Conservation (phyloP, 768 basidiomycete genomes). For the Clavaria fumosa region DNA sequence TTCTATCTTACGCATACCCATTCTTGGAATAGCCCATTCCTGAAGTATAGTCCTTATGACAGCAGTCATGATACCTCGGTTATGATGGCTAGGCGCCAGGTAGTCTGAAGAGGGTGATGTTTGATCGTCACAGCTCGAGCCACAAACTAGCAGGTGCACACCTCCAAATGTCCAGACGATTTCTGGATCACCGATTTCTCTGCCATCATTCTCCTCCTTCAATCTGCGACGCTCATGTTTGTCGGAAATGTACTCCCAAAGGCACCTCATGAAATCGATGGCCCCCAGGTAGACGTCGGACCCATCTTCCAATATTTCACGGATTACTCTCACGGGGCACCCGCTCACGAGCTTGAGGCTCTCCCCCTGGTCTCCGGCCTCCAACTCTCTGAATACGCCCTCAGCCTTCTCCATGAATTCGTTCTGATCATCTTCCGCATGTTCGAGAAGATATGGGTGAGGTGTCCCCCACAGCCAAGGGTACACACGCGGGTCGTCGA, state of each 20-base stretch:
- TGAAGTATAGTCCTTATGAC: slow-evolving; percentile 37
- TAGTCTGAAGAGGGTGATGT: slow-evolving; percentile 29
- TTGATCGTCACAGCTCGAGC: neutral
- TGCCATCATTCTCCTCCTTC: slow-evolving; percentile 23
- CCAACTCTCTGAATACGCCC: slow-evolving; percentile 13
- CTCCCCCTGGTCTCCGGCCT: slow-evolving; percentile 2
- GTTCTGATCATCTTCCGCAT: slow-evolving; percentile 12
- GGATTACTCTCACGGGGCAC: slow-evolving; percentile 28
- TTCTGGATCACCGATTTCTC: slow-evolving; percentile 25
- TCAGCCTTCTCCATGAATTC: slow-evolving; percentile 13
- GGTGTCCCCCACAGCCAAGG: slow-evolving; percentile 23
- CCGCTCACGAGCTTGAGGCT: slow-evolving; percentile 12
- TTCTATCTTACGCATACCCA: slow-evolving; percentile 36
- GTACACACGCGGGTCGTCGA: slow-evolving; percentile 26
- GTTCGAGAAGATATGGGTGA: slow-evolving; percentile 23
- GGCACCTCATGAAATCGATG: slow-evolving; percentile 17
- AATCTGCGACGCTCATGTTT: slow-evolving; percentile 13
- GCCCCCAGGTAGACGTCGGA: slow-evolving; percentile 19
- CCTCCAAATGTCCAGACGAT: slow-evolving; percentile 39
- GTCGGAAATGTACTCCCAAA: slow-evolving; percentile 18
- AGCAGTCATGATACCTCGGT: slow-evolving; percentile 61
- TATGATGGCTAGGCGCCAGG: slow-evolving; percentile 43
- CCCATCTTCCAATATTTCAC: slow-evolving; percentile 25
- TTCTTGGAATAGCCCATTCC: slow-evolving; percentile 48
- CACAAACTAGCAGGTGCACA: slow-evolving; percentile 15